A percentile compares a stretch with the other conserved stretches of the same genome.
phyloP scores from a whole-genome alignment of 805 yeast species.

The Saturnispora quitensis region DNA sequence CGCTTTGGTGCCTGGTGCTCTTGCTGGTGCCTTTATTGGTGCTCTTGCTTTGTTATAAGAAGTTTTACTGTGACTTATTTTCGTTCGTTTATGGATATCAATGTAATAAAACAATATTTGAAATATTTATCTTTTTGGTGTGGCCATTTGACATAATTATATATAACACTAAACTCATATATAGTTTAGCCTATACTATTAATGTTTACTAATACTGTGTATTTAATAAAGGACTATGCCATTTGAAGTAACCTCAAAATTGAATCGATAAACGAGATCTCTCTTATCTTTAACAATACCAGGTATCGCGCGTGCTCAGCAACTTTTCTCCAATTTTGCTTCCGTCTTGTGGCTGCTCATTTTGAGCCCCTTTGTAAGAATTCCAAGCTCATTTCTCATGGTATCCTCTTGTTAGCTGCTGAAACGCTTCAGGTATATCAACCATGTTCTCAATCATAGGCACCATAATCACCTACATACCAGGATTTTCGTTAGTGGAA shows the following conservation, averaged over 20 bases:
- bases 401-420: neutral
- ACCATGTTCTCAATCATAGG: slow-evolving; percentile 1
- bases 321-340: neutral
- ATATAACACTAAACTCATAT: neutral
- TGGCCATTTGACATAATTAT: neutral
- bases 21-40: slow-evolving; percentile 16
- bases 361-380: neutral
- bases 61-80: slow-evolving; percentile 3
- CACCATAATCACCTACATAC: slow-evolving; percentile 9
- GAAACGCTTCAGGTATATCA: neutral
- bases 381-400: neutral
- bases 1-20: slow-evolving; percentile 13
- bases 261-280: neutral
- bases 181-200: neutral
- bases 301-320: neutral
- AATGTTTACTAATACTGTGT: neutral
- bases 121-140: neutral
- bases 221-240: neutral
- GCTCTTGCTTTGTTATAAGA: slow-evolving; percentile 20
- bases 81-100: neutral
- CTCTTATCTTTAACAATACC: neutral
- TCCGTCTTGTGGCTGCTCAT: neutral
- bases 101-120: neutral
- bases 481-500: slow-evolving; percentile 17
- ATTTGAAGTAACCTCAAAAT: neutral